These are phyloP conservation scores for Hanseniaspora meyeri DNA, from an alignment of 805 yeast genomes.

Conservation along the genomic window DNA sequence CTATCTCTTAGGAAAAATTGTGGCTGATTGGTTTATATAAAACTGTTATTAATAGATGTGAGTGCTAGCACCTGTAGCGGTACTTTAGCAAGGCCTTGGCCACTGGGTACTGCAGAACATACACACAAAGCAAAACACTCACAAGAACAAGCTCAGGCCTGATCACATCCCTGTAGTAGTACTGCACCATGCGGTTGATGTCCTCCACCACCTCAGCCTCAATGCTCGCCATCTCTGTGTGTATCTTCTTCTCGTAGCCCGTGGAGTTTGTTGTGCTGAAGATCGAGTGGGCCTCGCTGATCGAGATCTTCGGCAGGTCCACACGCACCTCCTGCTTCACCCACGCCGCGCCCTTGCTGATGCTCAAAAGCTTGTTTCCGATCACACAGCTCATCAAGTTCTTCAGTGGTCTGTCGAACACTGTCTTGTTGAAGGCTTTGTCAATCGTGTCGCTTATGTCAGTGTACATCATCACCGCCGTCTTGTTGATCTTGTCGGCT, in stretches of 20 bases:
- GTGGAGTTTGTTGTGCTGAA: background rate
- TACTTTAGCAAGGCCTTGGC: constrained; percentile 22
- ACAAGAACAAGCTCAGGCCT: constrained; percentile 38
- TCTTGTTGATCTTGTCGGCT: constrained; percentile 45
- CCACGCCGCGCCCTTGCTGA: constrained; percentile 73
- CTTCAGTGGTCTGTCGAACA: constrained; percentile 48
- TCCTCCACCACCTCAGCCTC: constrained; percentile 13
- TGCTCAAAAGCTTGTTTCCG: constrained; percentile 52
- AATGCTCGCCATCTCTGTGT: constrained; percentile 9
- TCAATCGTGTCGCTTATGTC: constrained; percentile 49
- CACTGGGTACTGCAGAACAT: constrained; percentile 36
- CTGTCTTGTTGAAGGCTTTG: constrained; percentile 54
- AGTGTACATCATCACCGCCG: constrained; percentile 44
- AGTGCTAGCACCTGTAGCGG: background rate
- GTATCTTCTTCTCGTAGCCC: constrained; percentile 11
- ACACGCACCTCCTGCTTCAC: constrained; percentile 50
- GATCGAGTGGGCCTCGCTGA: constrained; percentile 18
- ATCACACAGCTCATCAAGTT: constrained; percentile 68
- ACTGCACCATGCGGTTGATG: constrained; percentile 7
- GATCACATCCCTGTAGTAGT: background rate
- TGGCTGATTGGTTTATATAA: no score
- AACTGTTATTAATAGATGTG: background rate
- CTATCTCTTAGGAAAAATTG: no score
- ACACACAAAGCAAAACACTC: constrained; percentile 33
- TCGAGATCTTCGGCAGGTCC: constrained; percentile 38